A percentile compares a stretch with the other conserved stretches of the same genome.
These are phyloP conservation scores for Flaveria linearis DNA, from an alignment of 129 eudicot species.

Conservation along the genomic window DNA sequence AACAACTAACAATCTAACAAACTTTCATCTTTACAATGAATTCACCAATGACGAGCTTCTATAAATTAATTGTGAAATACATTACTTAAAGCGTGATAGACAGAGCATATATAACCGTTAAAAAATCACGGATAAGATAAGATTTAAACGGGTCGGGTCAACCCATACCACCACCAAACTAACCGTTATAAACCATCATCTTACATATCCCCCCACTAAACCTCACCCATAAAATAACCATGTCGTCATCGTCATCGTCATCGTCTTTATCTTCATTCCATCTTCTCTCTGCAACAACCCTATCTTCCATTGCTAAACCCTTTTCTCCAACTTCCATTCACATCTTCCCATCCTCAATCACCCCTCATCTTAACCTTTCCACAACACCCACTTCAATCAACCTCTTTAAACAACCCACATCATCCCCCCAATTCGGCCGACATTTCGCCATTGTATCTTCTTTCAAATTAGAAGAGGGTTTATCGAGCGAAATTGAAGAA, in stretches of 20 bases:
- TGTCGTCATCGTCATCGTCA: slow-evolving; percentile 21
- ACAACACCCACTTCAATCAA: slow-evolving; percentile 19
- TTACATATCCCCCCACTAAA: slow-evolving; percentile 16
- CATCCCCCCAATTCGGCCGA: slow-evolving; percentile 30
- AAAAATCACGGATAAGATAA: background rate
- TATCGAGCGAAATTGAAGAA: slow-evolving; percentile 30
- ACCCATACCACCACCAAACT: slow-evolving; percentile 15
- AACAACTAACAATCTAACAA: too few species aligned
- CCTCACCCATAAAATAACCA: slow-evolving; percentile 34
- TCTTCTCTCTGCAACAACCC: slow-evolving; percentile 55
- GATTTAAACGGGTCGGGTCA: slow-evolving; percentile 32
- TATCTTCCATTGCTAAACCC: slow-evolving; percentile 45
- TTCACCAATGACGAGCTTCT: too few species aligned
- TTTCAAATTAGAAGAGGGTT: slow-evolving; percentile 38
- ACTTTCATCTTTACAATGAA: too few species aligned
- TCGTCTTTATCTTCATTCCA: slow-evolving; percentile 43
- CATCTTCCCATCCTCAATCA: slow-evolving; percentile 43
- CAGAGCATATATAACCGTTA: too few species aligned
- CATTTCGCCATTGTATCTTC: slow-evolving; percentile 56
- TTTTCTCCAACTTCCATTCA: slow-evolving; percentile 33
- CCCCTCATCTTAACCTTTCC: slow-evolving; percentile 41
- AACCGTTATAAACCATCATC: slow-evolving; percentile 21
- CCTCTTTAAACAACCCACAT: slow-evolving; percentile 21
- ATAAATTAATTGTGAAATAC: too few species aligned
- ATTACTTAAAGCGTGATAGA: too few species aligned